A percentile compares a stretch with the other conserved stretches of the same genome.
These are phyloP conservation scores for Candida insectalens DNA, from an alignment of 805 yeast species.

Conservation along the genomic window DNA sequence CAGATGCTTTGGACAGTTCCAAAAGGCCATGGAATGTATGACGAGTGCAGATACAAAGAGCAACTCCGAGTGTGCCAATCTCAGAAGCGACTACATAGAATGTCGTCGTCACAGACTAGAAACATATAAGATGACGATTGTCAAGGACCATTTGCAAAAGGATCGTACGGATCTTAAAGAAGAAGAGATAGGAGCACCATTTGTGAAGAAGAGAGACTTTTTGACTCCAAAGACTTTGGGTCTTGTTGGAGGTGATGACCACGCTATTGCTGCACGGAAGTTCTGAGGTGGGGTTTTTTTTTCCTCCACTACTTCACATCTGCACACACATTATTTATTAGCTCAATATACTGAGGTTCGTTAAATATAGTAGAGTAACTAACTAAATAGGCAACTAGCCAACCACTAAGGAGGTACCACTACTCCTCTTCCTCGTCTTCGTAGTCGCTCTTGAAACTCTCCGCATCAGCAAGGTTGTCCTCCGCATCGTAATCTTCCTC, in stretches of 20 bases:
- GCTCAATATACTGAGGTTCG: too few relatives aligned
- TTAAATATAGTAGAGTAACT: too few relatives aligned
- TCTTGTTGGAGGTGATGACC: conserved; percentile 26
- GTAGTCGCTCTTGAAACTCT: conserved; percentile 24
- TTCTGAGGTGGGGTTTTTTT: conserved; percentile 6
- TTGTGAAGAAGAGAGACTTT: conserved; percentile 26
- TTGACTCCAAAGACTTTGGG: conserved; percentile 30
- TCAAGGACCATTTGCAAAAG: conserved; percentile 22
- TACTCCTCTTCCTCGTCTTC: conserved; percentile 15
- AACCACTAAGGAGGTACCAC: too few relatives aligned
- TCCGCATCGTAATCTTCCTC: conserved; percentile 19
- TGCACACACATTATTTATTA: background rate
- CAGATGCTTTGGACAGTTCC: conserved; percentile 28
- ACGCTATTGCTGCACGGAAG: conserved; percentile 18
- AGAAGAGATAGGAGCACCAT: conserved; percentile 29
- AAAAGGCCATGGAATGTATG: conserved; percentile 29
- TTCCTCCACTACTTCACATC: background rate
- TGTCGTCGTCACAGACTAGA: conserved; percentile 29
- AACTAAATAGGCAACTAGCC: too few relatives aligned
- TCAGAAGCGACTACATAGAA: conserved; percentile 26
- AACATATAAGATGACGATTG: conserved; percentile 24
- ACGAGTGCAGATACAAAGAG: conserved; percentile 22
- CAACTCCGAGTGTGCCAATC: conserved; percentile 23
- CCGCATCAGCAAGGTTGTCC: conserved; percentile 21
- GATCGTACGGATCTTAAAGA: conserved; percentile 17